Base-by-base conservation (phyloP, 306 rosid genomes). In the Cercis canadensis region DNA sequence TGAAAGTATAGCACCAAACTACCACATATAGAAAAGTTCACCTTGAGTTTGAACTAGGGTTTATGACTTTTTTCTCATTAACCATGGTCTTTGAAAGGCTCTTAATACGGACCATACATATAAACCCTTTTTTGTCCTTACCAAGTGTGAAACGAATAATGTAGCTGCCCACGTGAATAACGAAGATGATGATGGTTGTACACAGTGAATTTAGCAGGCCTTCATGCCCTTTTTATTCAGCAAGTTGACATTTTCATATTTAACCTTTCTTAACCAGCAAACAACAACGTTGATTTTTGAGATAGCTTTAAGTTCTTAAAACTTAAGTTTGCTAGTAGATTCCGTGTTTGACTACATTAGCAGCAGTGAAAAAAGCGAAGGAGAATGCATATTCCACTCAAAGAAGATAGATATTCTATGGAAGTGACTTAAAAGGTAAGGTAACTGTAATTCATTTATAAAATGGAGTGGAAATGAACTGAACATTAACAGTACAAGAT, bases 401-500 rank as follows among this genome's bases (percentile, higher is more conserved):
- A n/a, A n/a, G n/a, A n/a, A n/a, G n/a, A n/a, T n/a, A n/a, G n/a
- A n/a, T 47, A 44, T 55, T 71, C 54, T 37, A 62, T 70, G 51
- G 34, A 65, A 76, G 44, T 67, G 80, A 82, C 36, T 24, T 24
- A 24, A 3, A 24, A 46, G 69, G 61, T 40, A 66, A 51, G 55
- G 57, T 72, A 68, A 75, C 24, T 49, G 52, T 74, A 50, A 75
- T 51, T 76, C 72, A 65, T 64, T 75, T 55, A 79, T 83, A 79
- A 51, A 70, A 72, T 33, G 76, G 61, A 75, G 64, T 72, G 58
- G 77, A 55, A 64, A 53, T 74, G 46, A 72, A 55, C 60, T 24
- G 29, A 24, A 24, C 29, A 72, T 65, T 77, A 75, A 81, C 7
- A 50, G 62, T 67, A 74, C 82, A 74, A 58, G 51, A 66, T 72